phyloP scores from a whole-genome alignment of 805 yeast genomes.

The Scheffersomyces amazonensis region DNA sequence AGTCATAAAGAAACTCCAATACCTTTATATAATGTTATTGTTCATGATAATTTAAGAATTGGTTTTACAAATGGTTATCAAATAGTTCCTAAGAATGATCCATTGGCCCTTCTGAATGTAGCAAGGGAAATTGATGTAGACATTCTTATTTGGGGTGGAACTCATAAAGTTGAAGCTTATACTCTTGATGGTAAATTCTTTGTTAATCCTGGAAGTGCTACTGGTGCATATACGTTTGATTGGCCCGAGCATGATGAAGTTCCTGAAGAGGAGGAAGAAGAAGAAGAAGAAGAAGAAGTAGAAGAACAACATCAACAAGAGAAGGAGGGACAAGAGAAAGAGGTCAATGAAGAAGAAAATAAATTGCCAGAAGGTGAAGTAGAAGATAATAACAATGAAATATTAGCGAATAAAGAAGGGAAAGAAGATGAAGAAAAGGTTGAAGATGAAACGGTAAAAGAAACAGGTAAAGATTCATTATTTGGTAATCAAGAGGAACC shows the following conservation, averaged over 20 bases:
- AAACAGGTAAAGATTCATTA: constrained; percentile 6
- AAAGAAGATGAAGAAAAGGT: constrained; percentile 12
- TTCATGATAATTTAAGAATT: constrained; percentile 67
- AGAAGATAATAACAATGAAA: constrained; percentile 15
- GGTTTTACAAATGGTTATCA: constrained; percentile 87
- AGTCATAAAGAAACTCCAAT: constrained; percentile 23
- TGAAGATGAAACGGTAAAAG: constrained; percentile 9
- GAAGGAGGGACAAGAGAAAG: constrained; percentile 46
- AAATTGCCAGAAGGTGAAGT: constrained; percentile 27
- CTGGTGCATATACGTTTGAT: constrained; percentile 75
- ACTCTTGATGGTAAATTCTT: constrained; percentile 90
- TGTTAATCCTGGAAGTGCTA: constrained; percentile 95
- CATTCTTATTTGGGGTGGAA: constrained; percentile 87
- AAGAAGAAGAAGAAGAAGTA: constrained; percentile 27
- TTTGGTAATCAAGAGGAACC: constrained; percentile 6
- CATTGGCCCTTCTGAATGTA: constrained; percentile 72
- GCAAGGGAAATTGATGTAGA: constrained; percentile 94
- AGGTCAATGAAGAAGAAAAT: constrained; percentile 20
- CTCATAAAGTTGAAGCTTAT: constrained; percentile 90
- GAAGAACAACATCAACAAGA: constrained; percentile 24
- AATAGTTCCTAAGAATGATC: constrained; percentile 82
- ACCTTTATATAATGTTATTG: constrained; percentile 64
- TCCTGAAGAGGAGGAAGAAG: constrained; percentile 36
- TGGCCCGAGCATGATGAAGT: constrained; percentile 57
- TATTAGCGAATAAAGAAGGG: constrained; percentile 19